Conservation (phyloP, 306 rosid species). For the Prunus campanulata region DNA sequence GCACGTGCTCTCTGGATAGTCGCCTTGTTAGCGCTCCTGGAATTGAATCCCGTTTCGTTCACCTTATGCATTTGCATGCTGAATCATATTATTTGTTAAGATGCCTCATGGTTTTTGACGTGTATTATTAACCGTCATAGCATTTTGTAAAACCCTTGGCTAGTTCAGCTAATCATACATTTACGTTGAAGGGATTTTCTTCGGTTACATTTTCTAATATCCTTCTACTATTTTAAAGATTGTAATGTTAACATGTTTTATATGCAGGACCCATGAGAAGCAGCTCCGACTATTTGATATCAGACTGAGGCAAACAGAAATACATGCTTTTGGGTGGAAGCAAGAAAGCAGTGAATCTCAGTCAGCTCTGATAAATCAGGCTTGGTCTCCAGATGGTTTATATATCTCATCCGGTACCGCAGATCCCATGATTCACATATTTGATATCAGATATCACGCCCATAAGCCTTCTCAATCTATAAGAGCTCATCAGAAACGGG, state of each 20-base stretch:
- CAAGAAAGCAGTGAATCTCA: slow-evolving; percentile 97
- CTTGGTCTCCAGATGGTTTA: slow-evolving; percentile 98
- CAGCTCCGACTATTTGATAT: slow-evolving; percentile 91
- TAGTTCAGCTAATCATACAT: background rate
- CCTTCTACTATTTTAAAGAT: slow-evolving; percentile 6
- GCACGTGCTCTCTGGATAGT: background rate
- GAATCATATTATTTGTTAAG: background rate
- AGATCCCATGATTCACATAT: slow-evolving; percentile 88
- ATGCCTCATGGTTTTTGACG: background rate
- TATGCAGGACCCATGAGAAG: slow-evolving; percentile 71
- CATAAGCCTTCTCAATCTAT: slow-evolving; percentile 80
- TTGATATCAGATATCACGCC: slow-evolving; percentile 75
- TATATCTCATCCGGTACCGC: slow-evolving; percentile 83
- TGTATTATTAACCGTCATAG: background rate
- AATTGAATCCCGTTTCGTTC: background rate
- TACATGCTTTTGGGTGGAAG: slow-evolving; percentile 96
- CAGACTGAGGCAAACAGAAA: slow-evolving; percentile 73
- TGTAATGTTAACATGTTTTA: slow-evolving; percentile 7
- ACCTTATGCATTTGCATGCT: background rate
- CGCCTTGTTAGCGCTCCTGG: background rate
- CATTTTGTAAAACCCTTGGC: background rate
- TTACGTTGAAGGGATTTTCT: background rate
- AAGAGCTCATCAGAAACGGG: slow-evolving; percentile 89
- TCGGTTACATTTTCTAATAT: slow-evolving; percentile 7
- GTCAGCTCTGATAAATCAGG: slow-evolving; percentile 91